Percentiles rank a stretch among this genome's conserved stretches.
phyloP scores from a whole-genome alignment of 2,329 filamentous ascomycete genomes.

The Sporothrix pseudoabietina region DNA sequence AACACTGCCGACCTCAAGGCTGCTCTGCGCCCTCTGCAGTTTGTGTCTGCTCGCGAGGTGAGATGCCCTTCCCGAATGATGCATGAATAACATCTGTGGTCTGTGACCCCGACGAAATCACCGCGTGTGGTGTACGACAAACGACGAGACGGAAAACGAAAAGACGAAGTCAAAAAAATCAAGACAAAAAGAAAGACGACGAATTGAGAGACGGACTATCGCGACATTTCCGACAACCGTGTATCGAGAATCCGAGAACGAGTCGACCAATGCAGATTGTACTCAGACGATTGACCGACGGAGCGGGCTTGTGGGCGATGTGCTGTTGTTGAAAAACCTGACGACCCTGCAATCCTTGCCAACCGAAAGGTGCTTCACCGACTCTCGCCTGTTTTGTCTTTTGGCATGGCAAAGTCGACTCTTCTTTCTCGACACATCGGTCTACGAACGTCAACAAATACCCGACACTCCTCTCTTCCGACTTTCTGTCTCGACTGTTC shows the following conservation, averaged over 20 bases:
- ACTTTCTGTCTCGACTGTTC: neutral
- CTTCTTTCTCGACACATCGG: neutral
- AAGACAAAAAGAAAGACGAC: neutral
- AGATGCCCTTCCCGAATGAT: constrained; percentile 51
- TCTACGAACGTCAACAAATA: neutral
- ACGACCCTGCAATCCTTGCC: neutral
- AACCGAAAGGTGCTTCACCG: constrained; percentile 13
- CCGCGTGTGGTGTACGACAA: neutral
- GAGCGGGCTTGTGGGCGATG: neutral
- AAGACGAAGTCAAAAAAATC: too few relatives aligned
- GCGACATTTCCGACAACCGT: neutral
- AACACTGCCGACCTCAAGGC: constrained; percentile 98
- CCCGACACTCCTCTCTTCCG: neutral
- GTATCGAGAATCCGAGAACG: neutral
- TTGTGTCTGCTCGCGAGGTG: constrained; percentile 99
- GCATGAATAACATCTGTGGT: constrained; percentile 27
- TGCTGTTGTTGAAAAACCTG: constrained; percentile 20
- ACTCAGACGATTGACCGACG: neutral
- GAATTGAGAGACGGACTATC: neutral
- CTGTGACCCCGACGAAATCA: neutral
- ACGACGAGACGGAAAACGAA: neutral
- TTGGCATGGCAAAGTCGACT: neutral
- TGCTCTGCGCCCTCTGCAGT: constrained; percentile 95
- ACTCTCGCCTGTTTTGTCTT: neutral
- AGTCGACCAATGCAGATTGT: neutral